Conservation (phyloP, 2,329 filamentous ascomycete species). For the Clarireedia sp. region DNA sequence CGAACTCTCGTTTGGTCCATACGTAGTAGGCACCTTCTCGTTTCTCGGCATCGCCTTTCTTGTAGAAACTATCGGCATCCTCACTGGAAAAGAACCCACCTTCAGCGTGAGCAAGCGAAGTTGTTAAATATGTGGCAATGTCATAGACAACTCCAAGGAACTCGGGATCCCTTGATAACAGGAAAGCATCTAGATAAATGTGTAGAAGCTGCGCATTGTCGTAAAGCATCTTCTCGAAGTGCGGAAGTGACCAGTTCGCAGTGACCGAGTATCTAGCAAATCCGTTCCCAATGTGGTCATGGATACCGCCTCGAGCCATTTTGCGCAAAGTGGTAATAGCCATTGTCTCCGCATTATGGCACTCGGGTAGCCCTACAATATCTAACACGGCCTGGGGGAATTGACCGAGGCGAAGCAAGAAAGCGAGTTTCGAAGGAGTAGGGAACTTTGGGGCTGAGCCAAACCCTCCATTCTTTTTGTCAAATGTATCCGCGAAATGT, state of each 20-base stretch:
- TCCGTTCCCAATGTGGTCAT: constrained; percentile 70
- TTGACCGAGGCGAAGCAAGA: constrained; percentile 66
- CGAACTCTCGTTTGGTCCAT: constrained; percentile 84
- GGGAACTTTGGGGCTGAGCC: constrained; percentile 77
- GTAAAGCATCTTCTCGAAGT: constrained; percentile 95
- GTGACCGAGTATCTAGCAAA: constrained; percentile 86
- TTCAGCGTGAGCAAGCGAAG: constrained; percentile 55
- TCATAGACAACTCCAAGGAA: constrained; percentile 73
- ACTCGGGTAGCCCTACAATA: constrained; percentile 79
- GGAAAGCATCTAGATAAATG: constrained; percentile 80
- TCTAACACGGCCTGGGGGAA: constrained; percentile 69
- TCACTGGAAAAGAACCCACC: constrained; percentile 85
- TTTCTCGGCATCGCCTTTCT: constrained; percentile 69
- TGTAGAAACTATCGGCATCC: constrained; percentile 76
- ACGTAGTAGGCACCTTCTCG: constrained; percentile 90
- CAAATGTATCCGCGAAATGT: constrained; percentile 74
- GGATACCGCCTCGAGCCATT: constrained; percentile 65
- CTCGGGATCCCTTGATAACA: constrained; percentile 49
- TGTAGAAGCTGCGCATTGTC: constrained; percentile 83
- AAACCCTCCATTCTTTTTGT: constrained; percentile 73
- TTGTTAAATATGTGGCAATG: constrained; percentile 78
- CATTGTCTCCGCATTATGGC: constrained; percentile 66
- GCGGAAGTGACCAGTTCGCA: constrained; percentile 83
- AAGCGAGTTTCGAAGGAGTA: constrained; percentile 76
- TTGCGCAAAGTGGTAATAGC: constrained; percentile 70